Conservation (phyloP, 129 eudicot species). For the Escallonia rubra region DNA sequence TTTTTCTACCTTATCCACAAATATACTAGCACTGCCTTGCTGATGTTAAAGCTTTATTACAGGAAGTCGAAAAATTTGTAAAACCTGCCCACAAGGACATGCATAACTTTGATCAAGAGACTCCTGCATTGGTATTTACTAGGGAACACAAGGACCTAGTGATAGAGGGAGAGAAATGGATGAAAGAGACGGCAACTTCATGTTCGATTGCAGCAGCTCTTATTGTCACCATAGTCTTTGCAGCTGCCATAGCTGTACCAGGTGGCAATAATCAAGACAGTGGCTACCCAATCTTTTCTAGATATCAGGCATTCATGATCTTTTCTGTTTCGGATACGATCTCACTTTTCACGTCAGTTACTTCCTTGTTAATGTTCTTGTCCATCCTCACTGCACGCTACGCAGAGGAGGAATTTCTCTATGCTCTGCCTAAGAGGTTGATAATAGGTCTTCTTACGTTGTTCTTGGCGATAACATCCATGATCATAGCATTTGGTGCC, state of each 20-base stretch:
- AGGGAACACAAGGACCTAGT: slow-evolving; percentile 12
- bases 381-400: slow-evolving; percentile 6
- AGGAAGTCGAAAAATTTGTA: slow-evolving; percentile 16
- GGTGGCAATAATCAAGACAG: not conserved
- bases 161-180: not conserved
- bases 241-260: not conserved
- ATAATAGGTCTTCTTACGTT: not conserved
- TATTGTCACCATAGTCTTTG: not conserved
- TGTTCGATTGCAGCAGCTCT: not conserved
- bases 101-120: slow-evolving; percentile 8
- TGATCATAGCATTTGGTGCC: not conserved
- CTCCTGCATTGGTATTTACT: slow-evolving; percentile 15
- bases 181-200: not conserved
- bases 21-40: too few species aligned
- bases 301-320: not conserved
- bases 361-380: not conserved
- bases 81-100: not conserved
- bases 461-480: not conserved
- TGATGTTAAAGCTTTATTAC: too few species aligned
- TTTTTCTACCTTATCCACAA: too few species aligned
- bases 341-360: not conserved
- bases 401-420: not conserved
- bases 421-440: not conserved
- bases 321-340: not conserved
- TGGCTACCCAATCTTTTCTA: not conserved